Base-by-base conservation (phyloP, 257 asterid species). In the Verbascum thapsus region DNA sequence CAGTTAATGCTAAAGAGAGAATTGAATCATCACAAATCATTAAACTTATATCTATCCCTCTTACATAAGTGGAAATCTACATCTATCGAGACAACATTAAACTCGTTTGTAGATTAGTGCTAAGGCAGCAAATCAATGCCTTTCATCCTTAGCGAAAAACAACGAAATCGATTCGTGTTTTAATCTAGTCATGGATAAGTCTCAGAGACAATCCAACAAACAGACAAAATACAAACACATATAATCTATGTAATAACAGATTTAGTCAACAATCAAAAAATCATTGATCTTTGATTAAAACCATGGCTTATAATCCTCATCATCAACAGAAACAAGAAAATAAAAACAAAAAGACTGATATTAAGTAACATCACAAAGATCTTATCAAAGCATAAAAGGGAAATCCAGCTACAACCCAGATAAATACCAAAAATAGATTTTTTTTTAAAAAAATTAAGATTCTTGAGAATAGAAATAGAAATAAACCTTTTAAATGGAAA, bases 401-500 rank as follows among this genome's bases (percentile, higher is more conserved):
- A 50, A n/a, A 10, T 13, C 12, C n/a, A 38, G 30, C 26, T 53
- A n/a, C n/a, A n/a, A n/a, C n/a, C n/a, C n/a, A n/a, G n/a, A n/a
- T n/a, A n/a, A n/a, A 26, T 30, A 53, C 9, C 22, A 42, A 13
- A 47, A 47, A 13, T 17, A 1, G 26, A 47, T 17, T 1, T 26
- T 1, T n/a, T n/a, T n/a, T n/a, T n/a, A n/a, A n/a, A n/a, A n/a
- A n/a, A n/a, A n/a, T 13, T 45, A 52, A 63, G 53, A 68, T 66
- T 62, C 72, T 52, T 49, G 53, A 61, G 66, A 66, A 48, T n/a
- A 37, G 54, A 55, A 45, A 35, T 20, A 62, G 52, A 69, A 70
- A 70, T 23, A 19, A 45, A 32, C 79, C 83, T 85, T 78, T 74
- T 20, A 52, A 34, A 40, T 9, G 45, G 66, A 70, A 58, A 39